phyloP scores from a whole-genome alignment of 129 eudicot genomes.

The Glebionis coronaria region DNA sequence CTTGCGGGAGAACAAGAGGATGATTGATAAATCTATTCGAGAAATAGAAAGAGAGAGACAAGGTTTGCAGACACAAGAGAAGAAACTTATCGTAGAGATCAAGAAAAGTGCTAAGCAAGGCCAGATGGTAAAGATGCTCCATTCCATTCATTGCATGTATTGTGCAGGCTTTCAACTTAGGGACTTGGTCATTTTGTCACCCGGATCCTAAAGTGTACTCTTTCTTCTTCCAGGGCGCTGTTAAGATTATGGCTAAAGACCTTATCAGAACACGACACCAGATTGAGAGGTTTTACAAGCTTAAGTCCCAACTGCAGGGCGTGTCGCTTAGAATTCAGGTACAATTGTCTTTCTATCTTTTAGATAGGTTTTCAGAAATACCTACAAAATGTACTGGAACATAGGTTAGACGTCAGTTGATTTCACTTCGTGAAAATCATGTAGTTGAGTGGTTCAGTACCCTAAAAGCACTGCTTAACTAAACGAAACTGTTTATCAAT shows the following conservation, averaged over 20 bases:
- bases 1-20: slow-evolving; percentile 90
- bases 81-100: slow-evolving; percentile 80
- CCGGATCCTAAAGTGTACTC: neutral
- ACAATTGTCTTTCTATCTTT: neutral
- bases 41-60: slow-evolving; percentile 95
- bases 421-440: no score
- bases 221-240: slow-evolving; percentile 64
- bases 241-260: slow-evolving; percentile 95
- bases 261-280: slow-evolving; percentile 96
- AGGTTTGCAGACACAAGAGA: slow-evolving; percentile 84
- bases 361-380: neutral
- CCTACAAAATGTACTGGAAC: no score
- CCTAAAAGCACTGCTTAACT: no score
- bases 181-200: neutral
- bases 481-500: neutral
- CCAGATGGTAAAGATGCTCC: slow-evolving; percentile 62
- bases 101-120: slow-evolving; percentile 97
- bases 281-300: slow-evolving; percentile 86
- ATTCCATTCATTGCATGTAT: slow-evolving; percentile 3
- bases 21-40: slow-evolving; percentile 88
- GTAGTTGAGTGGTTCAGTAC: no score
- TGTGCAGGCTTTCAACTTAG: neutral
- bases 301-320: slow-evolving; percentile 92
- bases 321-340: slow-evolving; percentile 94
- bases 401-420: no score